phyloP scores from a whole-genome alignment of 345 rosid genomes.

The Heritiera fomes region DNA sequence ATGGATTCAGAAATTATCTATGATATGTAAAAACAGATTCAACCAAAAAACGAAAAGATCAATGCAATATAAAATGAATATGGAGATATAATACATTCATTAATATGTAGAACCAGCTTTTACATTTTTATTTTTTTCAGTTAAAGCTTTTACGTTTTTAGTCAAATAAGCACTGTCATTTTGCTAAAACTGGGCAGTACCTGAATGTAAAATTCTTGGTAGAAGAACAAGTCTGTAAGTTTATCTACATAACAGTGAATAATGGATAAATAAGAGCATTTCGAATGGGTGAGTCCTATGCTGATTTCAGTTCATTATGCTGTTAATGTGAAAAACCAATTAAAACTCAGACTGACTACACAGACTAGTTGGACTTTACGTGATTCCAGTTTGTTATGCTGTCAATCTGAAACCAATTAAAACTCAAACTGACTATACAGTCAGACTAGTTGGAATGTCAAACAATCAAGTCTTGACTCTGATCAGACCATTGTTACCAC shows the following conservation, averaged over 20 bases:
- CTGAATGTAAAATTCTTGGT: neutral
- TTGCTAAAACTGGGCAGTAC: neutral
- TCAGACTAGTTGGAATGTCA: neutral
- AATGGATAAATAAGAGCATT: constrained; percentile 1
- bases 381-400: neutral
- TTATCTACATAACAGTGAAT: neutral
- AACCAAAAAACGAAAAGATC: neutral
- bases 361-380: neutral
- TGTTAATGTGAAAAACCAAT: neutral
- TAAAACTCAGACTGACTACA: neutral
- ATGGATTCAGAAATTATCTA: constrained; percentile 11
- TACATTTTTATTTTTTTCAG: neutral
- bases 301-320: neutral
- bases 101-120: neutral
- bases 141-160: neutral
- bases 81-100: neutral
- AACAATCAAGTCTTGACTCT: neutral
- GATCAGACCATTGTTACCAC: neutral
- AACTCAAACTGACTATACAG: neutral
- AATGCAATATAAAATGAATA: neutral
- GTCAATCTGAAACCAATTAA: neutral
- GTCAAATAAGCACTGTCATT: neutral
- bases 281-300: neutral
- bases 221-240: neutral
- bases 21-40: neutral